Evolutionary conservation across 345 rosid genomes (phyloP), one percentile per base, ranked within the genome.

Genomic region (Citrus glauca): DNA sequence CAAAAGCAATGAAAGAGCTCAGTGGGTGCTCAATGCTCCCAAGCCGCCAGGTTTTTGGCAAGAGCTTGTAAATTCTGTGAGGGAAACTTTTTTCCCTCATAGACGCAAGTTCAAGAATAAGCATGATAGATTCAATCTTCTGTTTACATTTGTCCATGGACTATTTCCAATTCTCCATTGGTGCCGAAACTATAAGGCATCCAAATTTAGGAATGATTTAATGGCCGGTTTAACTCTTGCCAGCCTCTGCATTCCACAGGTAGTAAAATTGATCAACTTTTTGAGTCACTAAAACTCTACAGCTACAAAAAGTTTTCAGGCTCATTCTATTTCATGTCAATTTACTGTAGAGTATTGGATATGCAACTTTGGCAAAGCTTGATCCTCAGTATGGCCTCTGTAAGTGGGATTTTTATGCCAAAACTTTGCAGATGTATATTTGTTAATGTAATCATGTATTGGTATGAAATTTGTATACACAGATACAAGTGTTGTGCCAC

Each of bases 201-300:
- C 85, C 0, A 86, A 87, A 76, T 89, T 95, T 86, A 95, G 89
- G 89, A 88, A 80, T 33, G 99, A 95, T 68, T 79, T 95, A 57
- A 59, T 95, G 88, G 95, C 96, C 3, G 98, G 98, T 72, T 84
- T 95, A 62, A 95, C 99, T 72, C 97, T 95, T 10, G 98, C 99
- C 35, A 95, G 99, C 85, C 96, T 95, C 73, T 88, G 98, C 91
- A 95, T 93, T 82, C 99, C 99, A 16, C 99, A 93, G 90, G 98
- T 94, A 81, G 45, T 45, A 4, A 42, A 42, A 45, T 1, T 45
- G 14, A 13, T 45, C 50, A 45, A 45, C 13, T 13, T 45, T 45
- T 45, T 45, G 14, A 17, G 0, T 53, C 57, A 53, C 57, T 53
- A 4, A 5, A 19, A 53, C 4, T 69, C 16, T 20, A 14, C 9